Percentiles rank a stretch among this genome's conserved stretches.
Conservation (phyloP, 768 basidiomycete species). For the Mycena amicta region DNA sequence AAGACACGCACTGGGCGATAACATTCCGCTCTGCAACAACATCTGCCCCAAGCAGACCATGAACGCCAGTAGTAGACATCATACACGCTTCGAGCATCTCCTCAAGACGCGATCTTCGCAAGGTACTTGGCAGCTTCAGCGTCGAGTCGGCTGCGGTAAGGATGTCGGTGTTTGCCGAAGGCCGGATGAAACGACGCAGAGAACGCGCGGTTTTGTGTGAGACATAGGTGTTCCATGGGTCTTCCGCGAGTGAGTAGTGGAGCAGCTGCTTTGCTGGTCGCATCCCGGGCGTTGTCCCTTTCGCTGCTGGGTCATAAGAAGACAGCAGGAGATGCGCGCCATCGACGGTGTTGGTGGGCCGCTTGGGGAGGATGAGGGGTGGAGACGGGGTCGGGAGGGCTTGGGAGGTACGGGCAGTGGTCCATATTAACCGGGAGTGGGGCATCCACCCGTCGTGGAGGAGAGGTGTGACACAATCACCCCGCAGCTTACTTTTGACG, state of each 20-base stretch:
- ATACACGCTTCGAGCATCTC: slow-evolving; percentile 13
- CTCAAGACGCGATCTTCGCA: background rate
- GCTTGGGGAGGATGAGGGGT: too few relatives aligned
- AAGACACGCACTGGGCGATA: slow-evolving; percentile 8
- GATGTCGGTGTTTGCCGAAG: slow-evolving; percentile 1
- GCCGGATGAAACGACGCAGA: slow-evolving; percentile 12
- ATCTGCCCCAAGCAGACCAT: slow-evolving; percentile 10
- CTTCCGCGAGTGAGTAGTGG: slow-evolving; percentile 4
- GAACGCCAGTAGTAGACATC: background rate
- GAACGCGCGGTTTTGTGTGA: background rate
- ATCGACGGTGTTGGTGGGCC: too few relatives aligned
- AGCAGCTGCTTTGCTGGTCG: slow-evolving; percentile 9
- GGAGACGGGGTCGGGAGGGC: too few relatives aligned
- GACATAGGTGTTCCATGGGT: background rate
- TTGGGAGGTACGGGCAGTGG: too few relatives aligned
- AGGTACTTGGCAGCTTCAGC: background rate
- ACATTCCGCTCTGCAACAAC: slow-evolving; percentile 14
- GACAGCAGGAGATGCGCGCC: too few relatives aligned
- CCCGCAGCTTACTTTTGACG: too few relatives aligned
- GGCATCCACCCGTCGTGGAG: too few relatives aligned
- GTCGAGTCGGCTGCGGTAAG: background rate
- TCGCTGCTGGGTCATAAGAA: too few relatives aligned
- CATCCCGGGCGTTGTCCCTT: slow-evolving; percentile 1
- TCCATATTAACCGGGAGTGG: too few relatives aligned
- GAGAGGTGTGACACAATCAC: too few relatives aligned